Conservation (phyloP, 768 basidiomycete species). For the Dioszegia crocea region DNA sequence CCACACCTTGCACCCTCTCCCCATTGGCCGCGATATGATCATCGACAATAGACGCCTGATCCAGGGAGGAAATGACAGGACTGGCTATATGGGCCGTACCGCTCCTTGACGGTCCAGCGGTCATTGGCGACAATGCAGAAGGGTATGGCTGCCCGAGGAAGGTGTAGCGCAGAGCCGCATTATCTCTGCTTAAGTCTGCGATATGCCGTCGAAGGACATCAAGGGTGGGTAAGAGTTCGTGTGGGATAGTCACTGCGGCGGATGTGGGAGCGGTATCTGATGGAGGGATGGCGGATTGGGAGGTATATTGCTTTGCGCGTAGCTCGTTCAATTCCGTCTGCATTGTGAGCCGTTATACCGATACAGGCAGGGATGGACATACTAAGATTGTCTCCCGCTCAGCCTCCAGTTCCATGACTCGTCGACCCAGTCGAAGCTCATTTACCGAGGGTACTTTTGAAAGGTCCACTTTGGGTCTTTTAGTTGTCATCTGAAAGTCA, state of each 20-base stretch:
- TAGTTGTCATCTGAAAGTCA: slow-evolving; percentile 1
- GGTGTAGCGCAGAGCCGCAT: slow-evolving; percentile 36
- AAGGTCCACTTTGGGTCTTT: not conserved
- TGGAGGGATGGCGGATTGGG: slow-evolving; percentile 11
- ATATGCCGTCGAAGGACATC: slow-evolving; percentile 30
- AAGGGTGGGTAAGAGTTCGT: slow-evolving; percentile 26
- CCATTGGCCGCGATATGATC: not conserved
- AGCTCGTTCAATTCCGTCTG: slow-evolving; percentile 19
- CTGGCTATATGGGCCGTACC: not conserved
- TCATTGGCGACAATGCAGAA: slow-evolving; percentile 1
- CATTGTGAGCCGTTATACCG: not conserved
- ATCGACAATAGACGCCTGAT: slow-evolving; percentile 3
- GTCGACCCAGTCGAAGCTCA: slow-evolving; percentile 22
- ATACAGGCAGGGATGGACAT: not conserved
- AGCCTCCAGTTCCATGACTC: slow-evolving; percentile 23
- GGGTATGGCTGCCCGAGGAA: slow-evolving; percentile 21
- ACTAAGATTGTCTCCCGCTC: slow-evolving; percentile 19
- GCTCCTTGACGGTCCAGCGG: not conserved
- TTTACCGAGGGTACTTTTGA: slow-evolving; percentile 15
- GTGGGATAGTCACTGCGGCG: slow-evolving; percentile 21
- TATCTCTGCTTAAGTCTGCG: slow-evolving; percentile 30
- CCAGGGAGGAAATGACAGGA: not conserved
- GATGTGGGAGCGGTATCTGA: not conserved
- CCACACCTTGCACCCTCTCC: slow-evolving; percentile 8
- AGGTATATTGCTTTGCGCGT: not conserved